A percentile compares a stretch with the other conserved stretches of the same genome.
phyloP scores from a whole-genome alignment of 2,329 filamentous ascomycete species.

The Arachnomyces sp. region DNA sequence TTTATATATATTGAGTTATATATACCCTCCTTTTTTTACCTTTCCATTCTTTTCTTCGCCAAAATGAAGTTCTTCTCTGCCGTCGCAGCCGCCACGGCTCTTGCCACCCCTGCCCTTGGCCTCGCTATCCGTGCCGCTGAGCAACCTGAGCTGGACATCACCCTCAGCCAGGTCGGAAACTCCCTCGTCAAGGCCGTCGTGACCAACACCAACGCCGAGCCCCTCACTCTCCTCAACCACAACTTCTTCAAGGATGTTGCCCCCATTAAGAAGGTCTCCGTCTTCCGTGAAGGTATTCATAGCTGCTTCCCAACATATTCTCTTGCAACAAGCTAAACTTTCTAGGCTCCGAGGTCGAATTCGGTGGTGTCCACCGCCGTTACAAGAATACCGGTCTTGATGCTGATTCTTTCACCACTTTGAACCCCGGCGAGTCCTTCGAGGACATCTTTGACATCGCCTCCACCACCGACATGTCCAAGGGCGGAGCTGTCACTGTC shows the following conservation, averaged over 20 bases:
- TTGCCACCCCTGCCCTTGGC: conserved; percentile 17
- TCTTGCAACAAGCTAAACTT: not conserved
- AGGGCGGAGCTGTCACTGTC: conserved; percentile 49
- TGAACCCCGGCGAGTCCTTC: conserved; percentile 21
- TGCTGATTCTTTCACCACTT: conserved; percentile 21
- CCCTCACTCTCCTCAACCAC: conserved; percentile 27
- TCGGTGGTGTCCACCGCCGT: conserved; percentile 24
- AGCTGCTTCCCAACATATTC: not conserved
- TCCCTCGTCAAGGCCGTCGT: conserved; percentile 29
- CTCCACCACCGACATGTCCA: conserved; percentile 31
- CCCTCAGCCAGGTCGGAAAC: conserved; percentile 23
- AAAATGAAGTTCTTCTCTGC: conserved; percentile 8
- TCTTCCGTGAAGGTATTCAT: conserved; percentile 24
- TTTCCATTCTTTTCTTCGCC: not conserved
- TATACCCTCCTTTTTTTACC: too few species aligned
- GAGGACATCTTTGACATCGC: conserved; percentile 30
- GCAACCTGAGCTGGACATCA: conserved; percentile 21
- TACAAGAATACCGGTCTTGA: conserved; percentile 22
- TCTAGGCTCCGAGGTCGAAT: conserved; percentile 23
- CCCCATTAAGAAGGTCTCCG: conserved; percentile 28
- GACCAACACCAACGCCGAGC: conserved; percentile 26
- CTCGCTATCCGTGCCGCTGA: conserved; percentile 13
- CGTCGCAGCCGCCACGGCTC: conserved; percentile 16
- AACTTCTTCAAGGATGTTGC: conserved; percentile 29
- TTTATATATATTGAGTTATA: too few species aligned